Conservation (phyloP, 441 rosid genomes). For the Populus hybrid region DNA sequence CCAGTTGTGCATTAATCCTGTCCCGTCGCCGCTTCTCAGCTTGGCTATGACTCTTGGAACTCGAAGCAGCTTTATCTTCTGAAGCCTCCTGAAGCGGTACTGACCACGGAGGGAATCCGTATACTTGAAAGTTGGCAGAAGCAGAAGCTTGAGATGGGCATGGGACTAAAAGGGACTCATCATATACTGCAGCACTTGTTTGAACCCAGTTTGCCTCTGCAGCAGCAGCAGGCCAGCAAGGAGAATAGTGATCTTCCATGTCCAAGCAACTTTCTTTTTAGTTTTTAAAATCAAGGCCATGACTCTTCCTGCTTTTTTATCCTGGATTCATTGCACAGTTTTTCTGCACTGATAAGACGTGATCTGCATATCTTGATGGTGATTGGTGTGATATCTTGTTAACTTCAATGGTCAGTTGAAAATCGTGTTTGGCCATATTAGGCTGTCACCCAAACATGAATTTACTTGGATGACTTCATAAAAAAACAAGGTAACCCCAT, state of each 20-base stretch:
- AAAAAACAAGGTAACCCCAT: background rate
- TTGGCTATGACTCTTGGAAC: constrained; percentile 78
- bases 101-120: constrained; percentile 19
- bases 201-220: constrained; percentile 32
- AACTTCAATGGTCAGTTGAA: constrained; percentile 36
- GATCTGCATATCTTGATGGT: constrained; percentile 31
- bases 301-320: constrained; percentile 16
- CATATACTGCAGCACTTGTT: constrained; percentile 16
- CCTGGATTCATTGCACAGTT: constrained; percentile 11
- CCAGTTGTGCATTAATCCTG: constrained; percentile 79
- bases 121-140: constrained; percentile 22
- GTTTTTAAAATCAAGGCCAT: background rate
- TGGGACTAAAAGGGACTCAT: constrained; percentile 32
- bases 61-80: constrained; percentile 45
- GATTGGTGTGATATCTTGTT: constrained; percentile 48
- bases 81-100: constrained; percentile 26
- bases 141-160: constrained; percentile 30
- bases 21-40: constrained; percentile 95
- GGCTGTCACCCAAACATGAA: constrained; percentile 34
- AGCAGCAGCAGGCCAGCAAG: constrained; percentile 25
- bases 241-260: constrained; percentile 33
- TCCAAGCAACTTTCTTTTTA: background rate
- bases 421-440: constrained; percentile 33
- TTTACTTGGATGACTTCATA: background rate
- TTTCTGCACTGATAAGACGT: constrained; percentile 37